Evolutionary conservation across 2,329 filamentous ascomycete genomes (phyloP).

Genomic region (Ilyonectria destructans): DNA sequence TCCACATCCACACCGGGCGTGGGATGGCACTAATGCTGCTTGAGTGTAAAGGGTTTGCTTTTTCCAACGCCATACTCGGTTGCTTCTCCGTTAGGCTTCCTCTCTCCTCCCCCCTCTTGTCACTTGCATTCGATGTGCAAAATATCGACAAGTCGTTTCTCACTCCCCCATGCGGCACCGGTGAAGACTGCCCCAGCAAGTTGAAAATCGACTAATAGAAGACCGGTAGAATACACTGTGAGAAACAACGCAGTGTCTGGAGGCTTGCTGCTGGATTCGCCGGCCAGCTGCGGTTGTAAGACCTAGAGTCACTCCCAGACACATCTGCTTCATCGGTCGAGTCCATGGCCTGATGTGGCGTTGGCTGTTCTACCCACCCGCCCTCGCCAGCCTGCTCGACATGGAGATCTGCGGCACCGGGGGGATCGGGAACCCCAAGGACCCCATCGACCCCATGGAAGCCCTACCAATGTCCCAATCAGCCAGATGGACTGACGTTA

Average conservation of each 20-base stretch:
- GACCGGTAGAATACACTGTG: background rate
- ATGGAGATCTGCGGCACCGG: constrained; percentile 29
- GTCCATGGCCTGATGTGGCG: constrained; percentile 36
- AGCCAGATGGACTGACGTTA: background rate
- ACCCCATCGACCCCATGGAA: constrained; percentile 12
- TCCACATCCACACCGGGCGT: constrained; percentile 1
- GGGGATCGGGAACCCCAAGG: background rate
- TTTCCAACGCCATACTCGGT: constrained; percentile 8
- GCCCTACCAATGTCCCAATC: background rate
- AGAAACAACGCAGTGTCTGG: constrained; percentile 2
- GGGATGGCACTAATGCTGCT: background rate
- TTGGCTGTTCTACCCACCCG: constrained; percentile 33
- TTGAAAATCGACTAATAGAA: constrained; percentile 19
- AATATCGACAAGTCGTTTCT: constrained; percentile 29
- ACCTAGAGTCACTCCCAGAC: constrained; percentile 16
- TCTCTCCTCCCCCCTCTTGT: constrained; percentile 1
- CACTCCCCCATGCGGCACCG: constrained; percentile 14
- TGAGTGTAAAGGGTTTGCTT: constrained; percentile 5
- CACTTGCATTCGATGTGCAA: constrained; percentile 4
- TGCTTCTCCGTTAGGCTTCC: constrained; percentile 15
- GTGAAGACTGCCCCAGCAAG: constrained; percentile 14
- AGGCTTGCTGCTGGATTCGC: background rate
- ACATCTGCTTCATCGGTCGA: constrained; percentile 28
- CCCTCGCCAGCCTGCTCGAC: constrained; percentile 11
- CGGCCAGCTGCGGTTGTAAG: constrained; percentile 22